Evolutionary conservation across 2,329 filamentous ascomycete species (phyloP), one percentile per base, ranked within the genome.

Genomic region (Corniculantispora saksenae): DNA sequence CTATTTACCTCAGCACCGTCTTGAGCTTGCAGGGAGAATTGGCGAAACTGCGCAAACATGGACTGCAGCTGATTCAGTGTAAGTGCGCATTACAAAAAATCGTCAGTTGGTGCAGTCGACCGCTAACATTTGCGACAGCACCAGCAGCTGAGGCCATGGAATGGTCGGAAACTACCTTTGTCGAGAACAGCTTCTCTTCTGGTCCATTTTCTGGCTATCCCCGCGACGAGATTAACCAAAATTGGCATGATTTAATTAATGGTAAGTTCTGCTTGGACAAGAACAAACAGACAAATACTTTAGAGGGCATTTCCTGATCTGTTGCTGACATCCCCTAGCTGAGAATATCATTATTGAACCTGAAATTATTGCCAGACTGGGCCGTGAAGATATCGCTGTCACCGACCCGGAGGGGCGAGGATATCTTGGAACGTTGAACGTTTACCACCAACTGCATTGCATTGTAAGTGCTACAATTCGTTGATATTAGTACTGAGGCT

Each of bases 371-470:
- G 58, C 38, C 13, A 19, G 19, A 15, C 38, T 55, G 19, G 63
- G 63, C 15, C 47, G 57, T 19, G 32, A 54, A 32, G 48, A 61
- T 27, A 61, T 65, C 35, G 57, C 57, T 4, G 51, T 65, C 38
- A 50, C 63, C 9, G 63, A 56, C 27, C 57, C 63, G 13, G 63
- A 61, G 15, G 59, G 57, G 5, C 35, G 57, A 7, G 58, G 53
- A 10, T 64, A 64, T 21, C 60, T 67, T 40, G 63, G 57, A 19
- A 66, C 63, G 6, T 53, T 67, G 15, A 67, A 66, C 62, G 65
- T 66, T 15, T 66, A 64, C 29, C 65, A 66, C 27, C 53, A 66
- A 40, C 65, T 66, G 15, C 65, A 66, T 23, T 66, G 65, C 40
- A 61, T 66, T 35, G 65, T 66, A 35, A 35, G 61, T 64, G n/a